A percentile compares a stretch with the other conserved stretches of the same genome.
Evolutionary conservation across 352 stramenopile genomes (phyloP).

Genomic region (Phytophthora boehmeriae): DNA sequence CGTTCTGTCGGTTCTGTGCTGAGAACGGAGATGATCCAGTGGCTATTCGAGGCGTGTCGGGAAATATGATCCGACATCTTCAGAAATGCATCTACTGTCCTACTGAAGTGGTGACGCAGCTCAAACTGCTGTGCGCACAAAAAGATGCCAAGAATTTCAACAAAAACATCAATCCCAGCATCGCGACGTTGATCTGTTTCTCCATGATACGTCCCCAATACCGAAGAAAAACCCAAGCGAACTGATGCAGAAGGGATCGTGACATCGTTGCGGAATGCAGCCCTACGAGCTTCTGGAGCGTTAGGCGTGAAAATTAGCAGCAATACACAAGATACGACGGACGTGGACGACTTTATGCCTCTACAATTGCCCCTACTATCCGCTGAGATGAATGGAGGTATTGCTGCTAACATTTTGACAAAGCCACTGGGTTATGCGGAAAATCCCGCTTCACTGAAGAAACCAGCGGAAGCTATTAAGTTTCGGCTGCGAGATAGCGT

Average conservation of each 20-base stretch:
- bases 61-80: constrained; percentile 86
- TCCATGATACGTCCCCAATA: constrained; percentile 32
- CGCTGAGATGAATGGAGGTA: constrained; percentile 28
- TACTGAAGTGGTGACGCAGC: constrained; percentile 63
- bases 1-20: constrained; percentile 74
- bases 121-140: constrained; percentile 70
- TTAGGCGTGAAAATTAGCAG: constrained; percentile 7
- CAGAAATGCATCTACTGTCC: constrained; percentile 83
- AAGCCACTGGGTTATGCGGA: constrained; percentile 18
- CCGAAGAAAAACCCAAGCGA: constrained; percentile 34
- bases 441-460: constrained; percentile 10
- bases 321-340: constrained; percentile 12
- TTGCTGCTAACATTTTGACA: constrained; percentile 12
- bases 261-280: constrained; percentile 2
- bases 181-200: constrained; percentile 41
- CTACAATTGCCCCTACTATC: constrained; percentile 47
- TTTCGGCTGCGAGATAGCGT: constrained; percentile 1
- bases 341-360: constrained; percentile 52
- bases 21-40: constrained; percentile 55
- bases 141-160: constrained; percentile 78
- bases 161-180: constrained; percentile 60
- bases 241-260: constrained; percentile 10
- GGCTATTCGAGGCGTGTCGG: constrained; percentile 69
- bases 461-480: constrained; percentile 3
- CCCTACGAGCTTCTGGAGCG: background rate